phyloP scores from a whole-genome alignment of 192 early-diverging fungal species.

The Linderina pennispora region DNA sequence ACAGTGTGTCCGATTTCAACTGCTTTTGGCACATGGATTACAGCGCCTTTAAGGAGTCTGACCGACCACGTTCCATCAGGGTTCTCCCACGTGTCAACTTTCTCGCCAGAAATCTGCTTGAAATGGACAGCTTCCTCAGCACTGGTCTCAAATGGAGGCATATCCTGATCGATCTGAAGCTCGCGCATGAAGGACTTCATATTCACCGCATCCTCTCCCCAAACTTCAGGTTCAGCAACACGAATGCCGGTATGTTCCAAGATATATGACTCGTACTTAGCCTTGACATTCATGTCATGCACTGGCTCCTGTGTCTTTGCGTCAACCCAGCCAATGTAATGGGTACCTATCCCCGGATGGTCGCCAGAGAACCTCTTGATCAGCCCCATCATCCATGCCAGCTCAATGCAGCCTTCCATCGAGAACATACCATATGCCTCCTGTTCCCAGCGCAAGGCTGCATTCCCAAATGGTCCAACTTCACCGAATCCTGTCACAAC shows the following conservation, averaged over 20 bases:
- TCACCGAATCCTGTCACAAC: constrained; percentile 85
- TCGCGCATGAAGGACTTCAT: constrained; percentile 81
- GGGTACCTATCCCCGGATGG: constrained; percentile 53
- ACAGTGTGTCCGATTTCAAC: constrained; percentile 75
- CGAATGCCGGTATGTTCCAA: constrained; percentile 83
- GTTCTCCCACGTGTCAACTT: constrained; percentile 46
- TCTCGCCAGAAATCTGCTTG: constrained; percentile 71
- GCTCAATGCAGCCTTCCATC: constrained; percentile 49
- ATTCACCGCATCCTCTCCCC: constrained; percentile 75
- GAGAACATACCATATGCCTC: neutral
- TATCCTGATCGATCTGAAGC: constrained; percentile 71
- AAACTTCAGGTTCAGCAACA: constrained; percentile 77
- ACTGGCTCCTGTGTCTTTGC: constrained; percentile 72
- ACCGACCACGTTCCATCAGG: constrained; percentile 58
- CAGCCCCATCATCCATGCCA: constrained; percentile 91
- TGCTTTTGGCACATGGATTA: constrained; percentile 80
- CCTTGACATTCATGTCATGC: constrained; percentile 75
- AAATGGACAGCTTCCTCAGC: constrained; percentile 81
- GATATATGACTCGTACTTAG: constrained; percentile 83
- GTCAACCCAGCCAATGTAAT: constrained; percentile 86
- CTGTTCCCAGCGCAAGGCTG: constrained; percentile 36
- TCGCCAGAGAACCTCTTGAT: constrained; percentile 79
- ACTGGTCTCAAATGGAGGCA: constrained; percentile 72
- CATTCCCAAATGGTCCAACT: constrained; percentile 81
- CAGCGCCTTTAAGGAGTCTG: constrained; percentile 73